phyloP scores from a whole-genome alignment of 148 eudicot genomes.

The Rheum nobile region DNA sequence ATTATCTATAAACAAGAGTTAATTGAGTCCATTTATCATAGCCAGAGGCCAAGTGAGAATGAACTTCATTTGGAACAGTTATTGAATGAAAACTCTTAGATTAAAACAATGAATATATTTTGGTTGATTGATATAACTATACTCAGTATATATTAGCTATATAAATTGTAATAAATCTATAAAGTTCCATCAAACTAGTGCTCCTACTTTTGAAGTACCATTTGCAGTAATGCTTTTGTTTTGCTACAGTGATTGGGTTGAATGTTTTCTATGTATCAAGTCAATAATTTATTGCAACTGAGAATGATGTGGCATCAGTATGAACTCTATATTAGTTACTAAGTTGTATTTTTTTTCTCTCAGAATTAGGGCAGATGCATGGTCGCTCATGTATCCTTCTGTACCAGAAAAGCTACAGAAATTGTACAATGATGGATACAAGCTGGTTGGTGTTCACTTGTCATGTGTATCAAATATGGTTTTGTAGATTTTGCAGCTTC shows the following conservation, averaged over 20 bases:
- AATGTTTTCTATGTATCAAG: neutral
- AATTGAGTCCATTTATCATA: too few relatives aligned
- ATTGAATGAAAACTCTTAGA: too few relatives aligned
- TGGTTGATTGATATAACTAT: too few relatives aligned
- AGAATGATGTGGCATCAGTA: neutral
- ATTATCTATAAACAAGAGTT: too few relatives aligned
- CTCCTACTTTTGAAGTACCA: neutral
- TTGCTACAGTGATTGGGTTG: neutral
- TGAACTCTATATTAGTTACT: neutral
- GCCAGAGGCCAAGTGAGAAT: too few relatives aligned
- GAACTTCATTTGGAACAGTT: too few relatives aligned
- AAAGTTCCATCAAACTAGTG: too few relatives aligned
- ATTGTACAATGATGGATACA: slow-evolving; percentile 69
- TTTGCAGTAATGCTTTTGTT: neutral
- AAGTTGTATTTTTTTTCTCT: neutral
- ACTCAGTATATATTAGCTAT: too few relatives aligned
- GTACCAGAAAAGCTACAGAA: slow-evolving; percentile 82
- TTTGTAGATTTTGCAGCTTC: neutral
- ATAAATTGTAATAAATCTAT: too few relatives aligned
- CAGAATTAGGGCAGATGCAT: slow-evolving; percentile 78
- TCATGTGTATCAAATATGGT: neutral
- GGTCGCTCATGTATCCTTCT: slow-evolving; percentile 92
- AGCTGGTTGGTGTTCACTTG: slow-evolving; percentile 47
- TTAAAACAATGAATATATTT: too few relatives aligned
- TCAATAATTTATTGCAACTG: neutral